Evolutionary conservation across 192 early-diverging fungal species (phyloP).

Genomic region (Lobosporangium transversale): DNA sequence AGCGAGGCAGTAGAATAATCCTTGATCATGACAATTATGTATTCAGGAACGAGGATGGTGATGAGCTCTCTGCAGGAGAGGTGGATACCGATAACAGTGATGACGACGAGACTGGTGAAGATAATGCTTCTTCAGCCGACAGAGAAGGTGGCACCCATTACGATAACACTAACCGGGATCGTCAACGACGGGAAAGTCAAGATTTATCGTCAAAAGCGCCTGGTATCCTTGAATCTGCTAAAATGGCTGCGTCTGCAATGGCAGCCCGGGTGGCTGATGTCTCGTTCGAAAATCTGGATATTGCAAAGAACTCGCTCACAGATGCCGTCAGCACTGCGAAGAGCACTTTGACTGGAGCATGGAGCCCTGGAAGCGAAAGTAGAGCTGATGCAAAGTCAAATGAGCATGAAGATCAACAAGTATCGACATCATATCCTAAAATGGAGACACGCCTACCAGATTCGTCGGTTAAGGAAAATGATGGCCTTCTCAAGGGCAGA

Average conservation of each 20-base stretch:
- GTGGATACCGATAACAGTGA: neutral
- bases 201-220: neutral
- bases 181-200: neutral
- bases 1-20: too few relatives aligned
- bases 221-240: neutral
- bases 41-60: neutral
- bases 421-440: too few relatives aligned
- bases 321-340: neutral
- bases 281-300: slow-evolving; percentile 7
- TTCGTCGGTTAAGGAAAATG: too few relatives aligned
- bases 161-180: neutral
- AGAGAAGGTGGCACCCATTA: too few relatives aligned
- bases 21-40: too few relatives aligned
- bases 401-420: too few relatives aligned
- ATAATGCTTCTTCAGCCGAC: neutral
- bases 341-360: too few relatives aligned
- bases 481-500: too few relatives aligned
- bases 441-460: too few relatives aligned
- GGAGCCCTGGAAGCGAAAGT: too few relatives aligned
- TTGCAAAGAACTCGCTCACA: slow-evolving; percentile 1
- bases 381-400: too few relatives aligned
- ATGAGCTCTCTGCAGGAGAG: neutral
- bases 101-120: neutral
- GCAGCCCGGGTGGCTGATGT: slow-evolving; percentile 7
- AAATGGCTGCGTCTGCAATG: neutral